Evolutionary conservation across 495 filamentous ascomycete genomes (phyloP), one percentile per base, ranked within the genome.

Genomic region (Talaromyces stipitatus): DNA sequence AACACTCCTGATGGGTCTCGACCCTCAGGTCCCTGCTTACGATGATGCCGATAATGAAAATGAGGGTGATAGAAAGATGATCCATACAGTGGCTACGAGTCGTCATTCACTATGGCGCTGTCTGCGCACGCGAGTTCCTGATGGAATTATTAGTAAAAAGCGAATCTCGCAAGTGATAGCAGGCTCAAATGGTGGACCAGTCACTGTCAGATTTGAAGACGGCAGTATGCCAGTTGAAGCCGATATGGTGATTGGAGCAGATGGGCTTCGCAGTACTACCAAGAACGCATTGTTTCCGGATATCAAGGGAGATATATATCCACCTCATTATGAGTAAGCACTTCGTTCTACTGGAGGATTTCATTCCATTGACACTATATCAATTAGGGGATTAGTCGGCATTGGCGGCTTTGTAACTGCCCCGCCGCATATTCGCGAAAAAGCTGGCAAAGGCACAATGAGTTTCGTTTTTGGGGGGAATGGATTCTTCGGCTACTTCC

Each of bases 161-260:
- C 58, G 65, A 8, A 58, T 78, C 0, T 50, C 32, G 2, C 32
- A 53, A 7, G 64, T 77, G 0, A 47, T 66, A 12, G 57, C 66
- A 14, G 47, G 58, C 1, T 11, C 56, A 12, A 24, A 50, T 8
- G 46, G 59, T 33, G 61, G 60, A 2, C 58, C 46, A 26, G 66
- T 72, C 26, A 12, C 54, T 11, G 41, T 73, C 14, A 45, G 57
- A 8, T 75, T 78, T 46, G 61, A 55, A 0, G 71, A 74, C 54
- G 69, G 55, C 4, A 68, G 65, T 47, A 9, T 54, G 0, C 62
- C 64, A 3, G 72, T 73, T 3, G 65, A 72, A 14, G 78, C 72
- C 0, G 80, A 80, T 67, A 55, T 88, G 57, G 70, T 85, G 2
- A 73, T 87, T 60, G 84, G 80, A n/a, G 80, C 81, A 0, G 84